Base-by-base conservation (phyloP, 2,329 filamentous ascomycete species). In the Ophiostoma quercus region DNA sequence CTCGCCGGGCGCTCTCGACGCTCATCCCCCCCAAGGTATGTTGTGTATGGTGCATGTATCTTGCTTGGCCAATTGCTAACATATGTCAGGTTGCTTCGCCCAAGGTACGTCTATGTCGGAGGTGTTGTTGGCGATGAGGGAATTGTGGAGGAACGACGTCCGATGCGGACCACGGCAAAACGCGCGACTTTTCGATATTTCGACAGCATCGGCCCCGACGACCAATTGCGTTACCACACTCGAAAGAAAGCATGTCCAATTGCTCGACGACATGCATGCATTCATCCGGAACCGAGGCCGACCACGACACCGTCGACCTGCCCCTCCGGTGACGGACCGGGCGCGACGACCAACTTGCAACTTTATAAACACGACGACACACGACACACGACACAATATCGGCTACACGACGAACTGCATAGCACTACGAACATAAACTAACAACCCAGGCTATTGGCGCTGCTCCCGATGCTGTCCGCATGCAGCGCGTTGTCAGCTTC, bases 21-120 rank as follows among this genome's bases (percentile, higher is more conserved):
- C 90, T 99, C 82, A 97, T 99, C 78, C 96, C 96, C 77, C 95
- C 96, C 79, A 99, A 99, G 93, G 94, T 97, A 85, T 76, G 85
- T 76, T 54, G n/a, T 16, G 29, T 12, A 22, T 62, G 11, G 16
- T 9, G 25, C 37, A 9, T 6, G 1, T 41, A 7, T 4, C 11
- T 11, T 11, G 34, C 34, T 67, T 43, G 11, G 37, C 3, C 29
- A 37, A 16, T 16, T 65, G 14, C 57, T 68, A 57, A 68, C 66
- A 65, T 32, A 32, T 4, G 14, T 62, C 47, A 94, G 91, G 87
- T 95, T 80, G 91, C 92, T 77, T 94, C 91, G 79, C 92, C 92
- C 74, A 90, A 87, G 84, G 92, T 95, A 91, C 82, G 89, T 82
- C 84, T 76, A 84, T 76, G 74, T 70, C 71, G 73, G 25, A 62